A percentile compares a stretch with the other conserved stretches of the same genome.
These are phyloP conservation scores for Dryadomyces quercus-mongolicae DNA, from an alignment of 2,329 filamentous ascomycete genomes.

Conservation along the genomic window DNA sequence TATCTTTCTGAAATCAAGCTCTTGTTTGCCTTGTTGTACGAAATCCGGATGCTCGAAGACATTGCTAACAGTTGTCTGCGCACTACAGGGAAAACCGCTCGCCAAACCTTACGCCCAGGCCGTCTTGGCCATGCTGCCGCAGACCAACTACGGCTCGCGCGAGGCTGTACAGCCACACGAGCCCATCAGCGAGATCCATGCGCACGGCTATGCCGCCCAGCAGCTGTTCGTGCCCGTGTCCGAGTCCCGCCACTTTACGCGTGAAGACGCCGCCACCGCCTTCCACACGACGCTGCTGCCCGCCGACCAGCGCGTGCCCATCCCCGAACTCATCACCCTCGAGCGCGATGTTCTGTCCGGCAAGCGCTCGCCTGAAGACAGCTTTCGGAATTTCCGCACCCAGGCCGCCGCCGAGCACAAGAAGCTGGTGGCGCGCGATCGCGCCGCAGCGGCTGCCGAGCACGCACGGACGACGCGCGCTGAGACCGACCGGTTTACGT, in stretches of 20 bases:
- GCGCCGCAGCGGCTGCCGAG: constrained; percentile 23
- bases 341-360: constrained; percentile 34
- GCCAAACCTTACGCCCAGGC: constrained; percentile 67
- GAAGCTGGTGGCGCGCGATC: constrained; percentile 12
- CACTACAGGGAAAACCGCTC: constrained; percentile 56
- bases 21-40: background rate
- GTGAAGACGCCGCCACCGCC: constrained; percentile 52
- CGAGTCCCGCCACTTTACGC: constrained; percentile 51
- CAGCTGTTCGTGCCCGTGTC: constrained; percentile 54
- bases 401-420: constrained; percentile 17
- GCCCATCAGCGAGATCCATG: constrained; percentile 51
- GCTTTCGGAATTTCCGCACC: constrained; percentile 16
- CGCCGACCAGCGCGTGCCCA: constrained; percentile 48
- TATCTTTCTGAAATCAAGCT: constrained; percentile 51
- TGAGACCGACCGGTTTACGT: constrained; percentile 39
- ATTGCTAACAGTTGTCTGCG: background rate
- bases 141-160: constrained; percentile 42
- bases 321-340: constrained; percentile 47
- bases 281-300: constrained; percentile 49
- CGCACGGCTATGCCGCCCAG: constrained; percentile 48
- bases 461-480: constrained; percentile 31
- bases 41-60: background rate
- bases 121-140: constrained; percentile 69
- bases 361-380: constrained; percentile 11
- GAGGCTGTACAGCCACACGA: constrained; percentile 39